Evolutionary conservation across 208 protist genomes (phyloP).

Genomic region (Trypanosoma mega): DNA sequence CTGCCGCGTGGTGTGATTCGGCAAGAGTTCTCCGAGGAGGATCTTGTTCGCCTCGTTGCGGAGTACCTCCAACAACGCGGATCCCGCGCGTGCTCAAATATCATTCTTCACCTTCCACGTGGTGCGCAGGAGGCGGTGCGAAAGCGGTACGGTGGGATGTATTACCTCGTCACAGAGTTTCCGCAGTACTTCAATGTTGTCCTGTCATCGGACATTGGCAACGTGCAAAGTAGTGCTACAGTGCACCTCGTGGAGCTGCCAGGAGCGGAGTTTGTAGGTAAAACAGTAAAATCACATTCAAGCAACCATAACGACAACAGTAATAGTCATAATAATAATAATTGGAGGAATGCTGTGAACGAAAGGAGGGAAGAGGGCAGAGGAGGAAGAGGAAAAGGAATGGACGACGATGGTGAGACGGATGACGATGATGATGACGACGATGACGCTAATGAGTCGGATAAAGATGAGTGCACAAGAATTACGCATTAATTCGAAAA

Average conservation of each 20-base stretch:
- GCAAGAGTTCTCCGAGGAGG: constrained; percentile 73
- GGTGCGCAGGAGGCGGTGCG: constrained; percentile 76
- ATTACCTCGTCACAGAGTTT: constrained; percentile 70
- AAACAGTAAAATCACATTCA: background rate
- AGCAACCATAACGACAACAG: background rate
- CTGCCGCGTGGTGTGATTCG: constrained; percentile 82
- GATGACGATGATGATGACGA: too few species aligned
- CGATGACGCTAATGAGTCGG: background rate
- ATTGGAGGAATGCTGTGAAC: constrained; percentile 16
- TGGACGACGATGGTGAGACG: too few species aligned
- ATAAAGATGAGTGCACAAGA: background rate
- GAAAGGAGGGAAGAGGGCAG: constrained; percentile 6
- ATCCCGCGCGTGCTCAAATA: constrained; percentile 29
- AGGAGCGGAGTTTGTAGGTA: constrained; percentile 23
- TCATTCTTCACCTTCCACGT: constrained; percentile 68
- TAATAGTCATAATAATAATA: constrained; percentile 8
- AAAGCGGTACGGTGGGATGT: constrained; percentile 74
- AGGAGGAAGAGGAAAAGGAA: constrained; percentile 6
- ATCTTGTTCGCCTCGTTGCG: constrained; percentile 77
- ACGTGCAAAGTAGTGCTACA: constrained; percentile 63
- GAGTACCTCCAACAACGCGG: constrained; percentile 65
- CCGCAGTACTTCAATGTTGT: constrained; percentile 87
- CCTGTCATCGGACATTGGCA: constrained; percentile 53
- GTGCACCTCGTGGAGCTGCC: constrained; percentile 81
- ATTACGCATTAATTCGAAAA: too few species aligned